Evolutionary conservation across 768 basidiomycete species (phyloP).

Genomic region (Nidularia pulvinata): DNA sequence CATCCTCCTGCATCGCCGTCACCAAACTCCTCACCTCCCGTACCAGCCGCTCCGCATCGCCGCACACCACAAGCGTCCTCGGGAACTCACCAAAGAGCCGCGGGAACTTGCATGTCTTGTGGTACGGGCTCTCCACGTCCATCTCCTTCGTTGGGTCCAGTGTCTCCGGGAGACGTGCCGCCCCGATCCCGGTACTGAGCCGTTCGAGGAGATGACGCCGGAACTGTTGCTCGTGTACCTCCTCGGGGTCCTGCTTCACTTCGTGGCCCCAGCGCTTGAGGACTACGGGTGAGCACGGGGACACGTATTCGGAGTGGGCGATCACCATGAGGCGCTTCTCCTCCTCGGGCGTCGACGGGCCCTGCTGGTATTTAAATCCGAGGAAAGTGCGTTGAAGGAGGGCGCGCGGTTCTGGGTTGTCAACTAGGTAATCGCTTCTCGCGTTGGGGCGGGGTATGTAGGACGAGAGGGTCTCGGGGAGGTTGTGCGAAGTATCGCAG

Average conservation of each 20-base stretch:
- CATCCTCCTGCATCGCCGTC: conserved; percentile 34
- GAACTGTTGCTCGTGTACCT: conserved; percentile 17
- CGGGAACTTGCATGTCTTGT: conserved; percentile 21
- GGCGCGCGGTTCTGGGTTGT: conserved; percentile 52
- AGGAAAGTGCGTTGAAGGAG: conserved; percentile 55
- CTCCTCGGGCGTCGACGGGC: conserved; percentile 19
- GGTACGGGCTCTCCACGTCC: conserved; percentile 13
- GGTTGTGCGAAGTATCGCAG: conserved; percentile 37
- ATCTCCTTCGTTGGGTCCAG: conserved; percentile 7
- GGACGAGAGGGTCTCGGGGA: conserved; percentile 46
- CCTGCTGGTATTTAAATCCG: conserved; percentile 26
- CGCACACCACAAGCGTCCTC: conserved; percentile 39
- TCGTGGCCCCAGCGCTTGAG: conserved; percentile 35
- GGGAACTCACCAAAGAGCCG: conserved; percentile 47
- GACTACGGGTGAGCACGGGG: conserved; percentile 35
- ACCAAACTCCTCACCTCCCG: conserved; percentile 42
- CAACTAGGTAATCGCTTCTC: conserved; percentile 48
- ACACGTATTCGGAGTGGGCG: conserved; percentile 39
- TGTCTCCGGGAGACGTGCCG: conserved; percentile 9
- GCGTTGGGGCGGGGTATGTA: conserved; percentile 50
- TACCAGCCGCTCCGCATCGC: conserved; percentile 51
- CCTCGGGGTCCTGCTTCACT: conserved; percentile 26
- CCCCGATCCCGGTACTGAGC: conserved; percentile 10
- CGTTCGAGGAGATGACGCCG: conserved; percentile 12
- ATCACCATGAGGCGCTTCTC: conserved; percentile 27